Percentiles rank a stretch among this genome's conserved stretches.
These are phyloP conservation scores for Fusarium sp. DNA, from an alignment of 2,329 filamentous ascomycete genomes.

Conservation along the genomic window DNA sequence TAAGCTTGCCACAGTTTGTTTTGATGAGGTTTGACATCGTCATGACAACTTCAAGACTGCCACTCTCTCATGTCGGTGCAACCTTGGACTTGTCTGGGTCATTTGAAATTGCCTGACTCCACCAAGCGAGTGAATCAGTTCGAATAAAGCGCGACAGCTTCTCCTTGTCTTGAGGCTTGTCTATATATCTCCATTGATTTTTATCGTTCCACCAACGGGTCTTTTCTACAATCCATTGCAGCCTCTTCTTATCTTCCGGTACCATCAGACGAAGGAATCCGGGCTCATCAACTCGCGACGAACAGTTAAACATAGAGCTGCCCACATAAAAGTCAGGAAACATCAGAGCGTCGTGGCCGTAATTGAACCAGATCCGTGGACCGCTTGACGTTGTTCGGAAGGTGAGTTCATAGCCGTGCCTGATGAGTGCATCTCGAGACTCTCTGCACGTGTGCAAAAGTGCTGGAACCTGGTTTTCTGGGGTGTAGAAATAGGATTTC, in stretches of 20 bases:
- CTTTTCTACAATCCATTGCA: background rate
- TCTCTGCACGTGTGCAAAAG: background rate
- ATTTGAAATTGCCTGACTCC: no score
- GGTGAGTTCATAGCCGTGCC: background rate
- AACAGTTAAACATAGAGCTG: no score
- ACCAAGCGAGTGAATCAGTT: no score
- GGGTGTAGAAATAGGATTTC: background rate
- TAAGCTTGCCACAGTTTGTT: background rate
- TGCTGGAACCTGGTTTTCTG: background rate
- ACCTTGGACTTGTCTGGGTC: no score
- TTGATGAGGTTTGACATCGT: background rate
- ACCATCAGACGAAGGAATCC: background rate
- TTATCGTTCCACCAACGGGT: no score
- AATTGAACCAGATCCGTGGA: conserved; percentile 12
- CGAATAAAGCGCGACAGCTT: no score
- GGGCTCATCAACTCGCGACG: no score
- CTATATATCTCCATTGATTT: no score
- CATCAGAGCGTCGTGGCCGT: background rate
- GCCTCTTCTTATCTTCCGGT: background rate
- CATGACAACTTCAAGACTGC: no score
- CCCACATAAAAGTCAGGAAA: background rate
- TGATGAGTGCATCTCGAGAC: background rate
- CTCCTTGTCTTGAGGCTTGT: no score
- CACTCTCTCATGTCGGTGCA: no score
- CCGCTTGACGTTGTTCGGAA: background rate